A percentile compares a stretch with the other conserved stretches of the same genome.
Conservation (phyloP, 768 basidiomycete genomes). For the Galerina marginata region DNA sequence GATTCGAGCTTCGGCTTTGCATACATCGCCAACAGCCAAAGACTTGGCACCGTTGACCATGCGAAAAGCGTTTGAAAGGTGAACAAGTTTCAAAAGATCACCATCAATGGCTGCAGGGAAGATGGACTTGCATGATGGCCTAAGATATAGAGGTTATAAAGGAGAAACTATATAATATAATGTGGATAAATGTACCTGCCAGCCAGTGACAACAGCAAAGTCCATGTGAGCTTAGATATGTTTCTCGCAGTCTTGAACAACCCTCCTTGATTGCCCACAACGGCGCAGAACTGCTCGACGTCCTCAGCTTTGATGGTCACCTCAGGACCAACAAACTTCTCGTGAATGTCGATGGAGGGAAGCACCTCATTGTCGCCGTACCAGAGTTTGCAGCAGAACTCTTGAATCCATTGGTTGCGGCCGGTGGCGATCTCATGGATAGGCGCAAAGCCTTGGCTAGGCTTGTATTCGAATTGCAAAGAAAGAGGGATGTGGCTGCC, state of each 20-base stretch:
- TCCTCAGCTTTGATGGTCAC: constrained; percentile 77
- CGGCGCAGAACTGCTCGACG: constrained; percentile 88
- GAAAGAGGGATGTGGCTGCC: constrained; percentile 78
- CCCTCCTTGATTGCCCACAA: constrained; percentile 93
- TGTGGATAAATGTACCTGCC: constrained; percentile 73
- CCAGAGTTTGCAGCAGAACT: constrained; percentile 99
- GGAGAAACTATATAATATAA: not conserved
- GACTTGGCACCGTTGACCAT: constrained; percentile 79
- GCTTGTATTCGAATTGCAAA: constrained; percentile 86
- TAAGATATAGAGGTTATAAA: constrained; percentile 35
- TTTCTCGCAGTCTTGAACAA: constrained; percentile 83
- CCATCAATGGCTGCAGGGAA: constrained; percentile 94
- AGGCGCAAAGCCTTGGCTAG: constrained; percentile 86
- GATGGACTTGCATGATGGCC: constrained; percentile 99
- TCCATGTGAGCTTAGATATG: constrained; percentile 93
- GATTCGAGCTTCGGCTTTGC: constrained; percentile 88
- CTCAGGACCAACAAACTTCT: constrained; percentile 86
- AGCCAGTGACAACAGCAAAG: constrained; percentile 97
- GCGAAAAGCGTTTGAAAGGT: constrained; percentile 96
- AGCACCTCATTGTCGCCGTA: constrained; percentile 85
- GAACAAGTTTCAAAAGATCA: constrained; percentile 93
- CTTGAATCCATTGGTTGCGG: constrained; percentile 90
- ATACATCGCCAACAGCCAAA: constrained; percentile 85
- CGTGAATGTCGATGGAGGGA: constrained; percentile 79
- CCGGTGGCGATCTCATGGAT: constrained; percentile 88